phyloP scores from a whole-genome alignment of 345 rosid genomes.

The Eucalyptus cloeziana region DNA sequence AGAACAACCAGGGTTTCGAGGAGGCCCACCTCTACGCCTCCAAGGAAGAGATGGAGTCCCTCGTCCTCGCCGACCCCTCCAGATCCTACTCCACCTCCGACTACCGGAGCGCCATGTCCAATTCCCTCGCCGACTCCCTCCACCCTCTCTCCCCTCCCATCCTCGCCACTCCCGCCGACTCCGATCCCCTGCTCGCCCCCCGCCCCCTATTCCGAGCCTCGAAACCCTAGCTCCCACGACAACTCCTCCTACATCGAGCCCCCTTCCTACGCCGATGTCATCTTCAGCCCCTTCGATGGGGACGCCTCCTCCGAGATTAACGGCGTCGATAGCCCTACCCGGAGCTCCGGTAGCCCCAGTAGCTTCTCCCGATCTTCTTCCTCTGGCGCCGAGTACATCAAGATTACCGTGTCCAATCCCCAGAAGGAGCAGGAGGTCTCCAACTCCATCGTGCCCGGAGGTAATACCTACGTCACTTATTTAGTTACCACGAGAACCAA shows the following conservation, averaged over 20 bases:
- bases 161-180: slow-evolving; percentile 35
- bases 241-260: slow-evolving; percentile 69
- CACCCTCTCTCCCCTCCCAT: slow-evolving; percentile 47
- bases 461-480: slow-evolving; percentile 59
- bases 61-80: slow-evolving; percentile 36
- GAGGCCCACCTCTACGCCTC: slow-evolving; percentile 43
- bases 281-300: slow-evolving; percentile 77
- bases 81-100: slow-evolving; percentile 15
- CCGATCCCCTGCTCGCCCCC: slow-evolving; percentile 69
- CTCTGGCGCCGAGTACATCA: slow-evolving; percentile 40
- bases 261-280: slow-evolving; percentile 77
- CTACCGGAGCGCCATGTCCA: slow-evolving; percentile 55
- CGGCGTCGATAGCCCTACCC: slow-evolving; percentile 35
- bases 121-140: slow-evolving; percentile 29
- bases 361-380: slow-evolving; percentile 53
- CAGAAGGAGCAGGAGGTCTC: slow-evolving; percentile 71
- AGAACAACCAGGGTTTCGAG: slow-evolving; percentile 40
- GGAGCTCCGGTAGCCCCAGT: slow-evolving; percentile 18
- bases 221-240: slow-evolving; percentile 21
- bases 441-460: slow-evolving; percentile 76
- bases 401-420: slow-evolving; percentile 80
- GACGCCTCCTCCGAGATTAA: slow-evolving; percentile 37
- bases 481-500: slow-evolving; percentile 77
- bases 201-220: slow-evolving; percentile 1
- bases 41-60: slow-evolving; percentile 66